Evolutionary conservation across 1,284 basidiomycete genomes (phyloP).

Genomic region (Ustilago esculenta): DNA sequence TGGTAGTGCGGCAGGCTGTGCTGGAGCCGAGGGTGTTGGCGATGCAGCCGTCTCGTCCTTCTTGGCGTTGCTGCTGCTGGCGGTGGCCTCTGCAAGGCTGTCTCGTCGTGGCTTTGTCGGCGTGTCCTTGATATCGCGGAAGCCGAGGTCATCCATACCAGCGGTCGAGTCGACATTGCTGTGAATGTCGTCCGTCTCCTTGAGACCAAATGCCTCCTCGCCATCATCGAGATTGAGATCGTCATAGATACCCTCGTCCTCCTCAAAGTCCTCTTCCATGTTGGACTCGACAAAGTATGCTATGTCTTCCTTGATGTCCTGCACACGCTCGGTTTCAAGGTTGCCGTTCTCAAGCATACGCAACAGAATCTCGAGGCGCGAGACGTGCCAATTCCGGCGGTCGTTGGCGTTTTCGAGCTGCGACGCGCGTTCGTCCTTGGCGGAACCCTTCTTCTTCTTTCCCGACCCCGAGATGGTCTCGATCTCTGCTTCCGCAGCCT

Average conservation of each 20-base stretch:
- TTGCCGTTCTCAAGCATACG: conserved; percentile 94
- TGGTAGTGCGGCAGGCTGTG: conserved; percentile 11
- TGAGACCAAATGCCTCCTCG: conserved; percentile 71
- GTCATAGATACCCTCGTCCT: conserved; percentile 97
- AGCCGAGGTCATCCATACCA: conserved; percentile 66
- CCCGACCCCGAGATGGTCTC: conserved; percentile 82
- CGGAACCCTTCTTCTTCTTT: conserved; percentile 77
- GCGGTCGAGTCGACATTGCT: conserved; percentile 70
- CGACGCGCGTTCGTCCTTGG: conserved; percentile 77
- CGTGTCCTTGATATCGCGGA: conserved; percentile 37
- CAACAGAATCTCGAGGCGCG: conserved; percentile 89
- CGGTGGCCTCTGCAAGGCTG: conserved; percentile 29
- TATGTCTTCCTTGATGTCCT: conserved; percentile 90
- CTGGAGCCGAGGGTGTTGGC: conserved; percentile 14
- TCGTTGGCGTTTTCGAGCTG: conserved; percentile 91
- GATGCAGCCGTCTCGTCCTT: conserved; percentile 31
- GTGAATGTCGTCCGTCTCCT: conserved; percentile 74
- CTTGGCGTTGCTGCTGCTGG: conserved; percentile 70
- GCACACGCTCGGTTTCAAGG: conserved; percentile 81
- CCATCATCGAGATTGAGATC: conserved; percentile 96
- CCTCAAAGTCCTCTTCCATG: conserved; percentile 94
- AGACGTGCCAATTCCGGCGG: conserved; percentile 93
- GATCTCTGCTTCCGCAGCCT: conserved; percentile 93
- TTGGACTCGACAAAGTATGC: conserved; percentile 97
- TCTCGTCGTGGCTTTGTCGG: conserved; percentile 39